Percentiles rank a stretch among this genome's conserved stretches.
phyloP scores from a whole-genome alignment of 2,329 filamentous ascomycete genomes.

The Drechslerella dactyloides region DNA sequence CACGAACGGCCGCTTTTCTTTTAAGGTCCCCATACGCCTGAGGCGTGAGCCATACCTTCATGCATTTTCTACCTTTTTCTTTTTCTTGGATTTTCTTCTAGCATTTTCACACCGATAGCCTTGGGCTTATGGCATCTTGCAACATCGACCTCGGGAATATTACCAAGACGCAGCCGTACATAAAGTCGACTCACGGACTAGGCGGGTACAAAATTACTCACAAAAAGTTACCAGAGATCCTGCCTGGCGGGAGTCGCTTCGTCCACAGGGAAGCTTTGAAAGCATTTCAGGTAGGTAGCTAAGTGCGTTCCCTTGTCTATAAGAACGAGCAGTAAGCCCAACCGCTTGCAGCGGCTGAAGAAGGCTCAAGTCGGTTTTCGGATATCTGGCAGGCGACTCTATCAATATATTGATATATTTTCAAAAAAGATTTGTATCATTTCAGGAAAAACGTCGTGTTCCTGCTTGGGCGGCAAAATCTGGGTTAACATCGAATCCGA shows the following conservation, averaged over 20 bases:
- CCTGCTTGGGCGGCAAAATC: background rate
- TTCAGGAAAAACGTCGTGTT: background rate
- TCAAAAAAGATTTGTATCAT: background rate
- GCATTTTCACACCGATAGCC: background rate
- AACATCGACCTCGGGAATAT: background rate
- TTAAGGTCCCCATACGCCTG: background rate
- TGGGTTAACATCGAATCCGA: background rate
- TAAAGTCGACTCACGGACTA: slow-evolving; percentile 2
- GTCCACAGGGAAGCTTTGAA: background rate
- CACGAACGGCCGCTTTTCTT: background rate
- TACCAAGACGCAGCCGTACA: slow-evolving; percentile 1
- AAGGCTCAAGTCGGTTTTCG: slow-evolving; percentile 5
- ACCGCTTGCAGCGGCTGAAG: slow-evolving; percentile 1
- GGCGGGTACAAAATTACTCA: slow-evolving; percentile 1
- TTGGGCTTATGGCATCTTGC: background rate
- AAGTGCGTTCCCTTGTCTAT: background rate
- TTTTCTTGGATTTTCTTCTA: background rate
- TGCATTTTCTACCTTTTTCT: background rate
- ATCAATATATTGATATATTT: background rate
- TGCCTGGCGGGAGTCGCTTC: background rate
- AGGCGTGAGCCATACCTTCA: background rate
- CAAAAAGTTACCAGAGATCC: background rate
- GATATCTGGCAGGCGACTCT: background rate
- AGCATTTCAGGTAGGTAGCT: background rate
- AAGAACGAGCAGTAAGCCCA: background rate